A percentile compares a stretch with the other conserved stretches of the same genome.
These are phyloP conservation scores for Oxytropis ochrocephala DNA, from an alignment of 306 rosid species.

Conservation along the genomic window DNA sequence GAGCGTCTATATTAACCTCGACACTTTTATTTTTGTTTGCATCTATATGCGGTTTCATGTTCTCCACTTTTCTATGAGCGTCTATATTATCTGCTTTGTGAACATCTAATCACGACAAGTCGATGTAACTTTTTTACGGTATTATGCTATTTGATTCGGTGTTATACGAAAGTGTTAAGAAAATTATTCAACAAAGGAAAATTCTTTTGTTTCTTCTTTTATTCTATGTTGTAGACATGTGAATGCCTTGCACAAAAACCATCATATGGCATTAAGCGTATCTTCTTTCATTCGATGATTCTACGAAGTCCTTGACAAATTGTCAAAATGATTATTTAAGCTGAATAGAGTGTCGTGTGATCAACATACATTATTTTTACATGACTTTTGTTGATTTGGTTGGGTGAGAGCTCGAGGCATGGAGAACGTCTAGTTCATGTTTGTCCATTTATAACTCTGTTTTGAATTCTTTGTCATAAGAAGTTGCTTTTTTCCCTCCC, in stretches of 20 bases:
- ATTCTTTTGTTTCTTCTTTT: neutral
- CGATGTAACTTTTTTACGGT: neutral
- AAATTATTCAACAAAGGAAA: slow-evolving; percentile 1
- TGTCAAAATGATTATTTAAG: slow-evolving; percentile 11
- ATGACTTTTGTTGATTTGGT: neutral
- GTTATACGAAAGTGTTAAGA: slow-evolving; percentile 7
- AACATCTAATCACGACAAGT: neutral
- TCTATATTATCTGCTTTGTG: too few relatives aligned
- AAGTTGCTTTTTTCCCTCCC: too few relatives aligned
- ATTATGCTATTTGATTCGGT: neutral
- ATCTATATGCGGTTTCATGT: too few relatives aligned
- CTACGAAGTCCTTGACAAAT: neutral
- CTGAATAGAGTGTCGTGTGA: slow-evolving; percentile 4
- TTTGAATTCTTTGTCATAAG: too few relatives aligned
- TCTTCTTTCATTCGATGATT: neutral
- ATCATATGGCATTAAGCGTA: neutral
- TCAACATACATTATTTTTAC: neutral
- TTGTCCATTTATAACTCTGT: too few relatives aligned
- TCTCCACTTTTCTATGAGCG: too few relatives aligned
- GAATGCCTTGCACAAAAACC: neutral
- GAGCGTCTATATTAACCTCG: too few relatives aligned
- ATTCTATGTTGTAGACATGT: neutral
- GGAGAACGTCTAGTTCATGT: too few relatives aligned
- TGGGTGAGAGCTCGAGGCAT: neutral
- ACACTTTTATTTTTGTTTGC: too few relatives aligned